Percentiles rank a stretch among this genome's conserved stretches.
phyloP scores from a whole-genome alignment of 2,329 filamentous ascomycete genomes.

The Pseudogymnoascus sp. region DNA sequence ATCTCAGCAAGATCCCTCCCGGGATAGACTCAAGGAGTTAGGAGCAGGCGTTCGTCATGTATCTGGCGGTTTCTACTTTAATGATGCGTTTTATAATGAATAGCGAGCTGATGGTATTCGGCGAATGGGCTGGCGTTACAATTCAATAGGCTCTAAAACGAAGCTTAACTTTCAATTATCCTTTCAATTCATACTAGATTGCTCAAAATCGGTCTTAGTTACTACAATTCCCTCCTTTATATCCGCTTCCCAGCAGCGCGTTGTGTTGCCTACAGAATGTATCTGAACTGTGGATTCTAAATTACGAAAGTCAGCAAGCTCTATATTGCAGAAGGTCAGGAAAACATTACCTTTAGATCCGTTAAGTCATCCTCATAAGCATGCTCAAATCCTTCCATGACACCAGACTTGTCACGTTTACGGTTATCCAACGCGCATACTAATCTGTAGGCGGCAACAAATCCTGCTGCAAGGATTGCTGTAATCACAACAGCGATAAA shows the following conservation, averaged over 20 bases:
- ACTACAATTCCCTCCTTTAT: neutral
- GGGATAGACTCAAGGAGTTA: neutral
- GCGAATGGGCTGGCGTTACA: neutral
- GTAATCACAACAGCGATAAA: conserved; percentile 32
- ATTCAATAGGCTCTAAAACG: neutral
- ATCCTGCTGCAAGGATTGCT: neutral
- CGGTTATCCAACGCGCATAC: conserved; percentile 2
- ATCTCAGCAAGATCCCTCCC: neutral
- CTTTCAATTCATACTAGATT: neutral
- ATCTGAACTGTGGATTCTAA: conserved; percentile 12
- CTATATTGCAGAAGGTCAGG: neutral
- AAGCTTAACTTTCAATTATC: neutral
- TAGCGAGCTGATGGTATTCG: neutral
- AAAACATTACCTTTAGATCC: conserved; percentile 2
- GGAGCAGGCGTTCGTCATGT: neutral
- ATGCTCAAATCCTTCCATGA: conserved; percentile 11
- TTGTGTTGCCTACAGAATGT: neutral
- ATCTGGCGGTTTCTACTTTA: neutral
- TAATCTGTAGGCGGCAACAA: neutral
- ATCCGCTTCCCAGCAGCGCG: neutral
- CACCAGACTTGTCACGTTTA: conserved; percentile 5
- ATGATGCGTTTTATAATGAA: neutral
- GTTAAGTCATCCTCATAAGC: conserved; percentile 13
- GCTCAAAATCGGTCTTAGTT: neutral
- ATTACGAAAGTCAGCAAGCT: neutral